Base-by-base conservation (phyloP, 2,329 filamentous ascomycete species). In the Helotiales sp. region DNA sequence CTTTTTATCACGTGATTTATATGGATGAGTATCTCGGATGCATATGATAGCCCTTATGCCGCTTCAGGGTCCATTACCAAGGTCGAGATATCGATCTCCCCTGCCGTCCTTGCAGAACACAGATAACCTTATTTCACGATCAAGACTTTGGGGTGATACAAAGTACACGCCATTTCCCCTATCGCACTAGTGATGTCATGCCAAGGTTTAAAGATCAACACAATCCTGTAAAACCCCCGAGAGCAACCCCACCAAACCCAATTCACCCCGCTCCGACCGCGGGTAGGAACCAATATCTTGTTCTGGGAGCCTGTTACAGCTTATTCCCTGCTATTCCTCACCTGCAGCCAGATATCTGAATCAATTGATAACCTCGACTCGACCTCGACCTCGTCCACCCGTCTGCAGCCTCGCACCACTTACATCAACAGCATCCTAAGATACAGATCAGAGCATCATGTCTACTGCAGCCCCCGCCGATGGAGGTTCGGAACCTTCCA, bases 401-500 rank as follows among this genome's bases (percentile, higher is more conserved):
- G 8, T 22, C 36, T 40, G n/a, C 17, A 19, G n/a, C 36, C 36
- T 40, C n/a, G 17, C n/a, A 40, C 19, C 17, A 40, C 36, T 19
- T 5, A 9, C 36, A 40, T 19, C 36, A 5, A 34, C 10, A 34
- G 10, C 15, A 3, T 44, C 40, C 15, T 27, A 13, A 44, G 10
- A 27, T 3, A 15, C 8, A 15, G n/a, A 24, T 25, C 2, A 9
- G 40, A 44, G 8, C 19, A 63, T 40, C 24, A 70, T 71, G 66
- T 62, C 67, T 24, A 58, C 65, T 2, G 60, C 61, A 47, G 64
- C 55, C 46, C 66, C 67, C 8, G 19, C 49, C 29, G 67, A 71
- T 62, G 67, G 67, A 9, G 69, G 64, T 17, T 66, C 67, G 2
- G 65, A 65, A 52, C 53, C 63, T 17, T 60, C 65, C 24, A 33